Conservation (phyloP, 2,329 filamentous ascomycete genomes). For the Pyrenochaeta sp. region DNA sequence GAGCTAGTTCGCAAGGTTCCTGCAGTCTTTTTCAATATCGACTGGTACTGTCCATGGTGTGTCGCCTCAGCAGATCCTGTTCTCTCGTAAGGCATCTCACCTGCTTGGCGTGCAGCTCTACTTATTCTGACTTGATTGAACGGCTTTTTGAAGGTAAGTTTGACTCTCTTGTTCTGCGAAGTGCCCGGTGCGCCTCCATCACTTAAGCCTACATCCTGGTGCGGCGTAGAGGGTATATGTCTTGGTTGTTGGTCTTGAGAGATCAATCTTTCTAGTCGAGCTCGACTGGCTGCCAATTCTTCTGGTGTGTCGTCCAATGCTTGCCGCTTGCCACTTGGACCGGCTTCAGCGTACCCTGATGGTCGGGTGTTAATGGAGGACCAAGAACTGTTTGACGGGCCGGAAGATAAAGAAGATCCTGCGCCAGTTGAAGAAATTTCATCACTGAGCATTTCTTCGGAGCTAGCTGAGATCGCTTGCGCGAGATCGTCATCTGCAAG, state of each 20-base stretch:
- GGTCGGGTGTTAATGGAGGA: not conserved
- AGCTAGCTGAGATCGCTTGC: not conserved
- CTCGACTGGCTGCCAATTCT: slow-evolving; percentile 2
- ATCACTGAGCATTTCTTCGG: too few relatives aligned
- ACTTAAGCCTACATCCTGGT: not conserved
- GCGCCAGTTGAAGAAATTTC: not conserved
- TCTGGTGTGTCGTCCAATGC: slow-evolving; percentile 1
- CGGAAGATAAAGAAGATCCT: not conserved
- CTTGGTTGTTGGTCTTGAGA: not conserved
- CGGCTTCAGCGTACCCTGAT: not conserved
- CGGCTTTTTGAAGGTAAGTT: too few relatives aligned
- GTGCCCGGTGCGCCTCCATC: not conserved
- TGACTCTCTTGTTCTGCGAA: not conserved
- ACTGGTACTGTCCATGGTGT: too few relatives aligned
- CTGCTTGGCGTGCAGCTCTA: too few relatives aligned
- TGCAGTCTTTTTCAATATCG: too few relatives aligned
- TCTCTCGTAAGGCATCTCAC: too few relatives aligned
- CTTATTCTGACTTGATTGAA: too few relatives aligned
- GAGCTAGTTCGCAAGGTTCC: too few relatives aligned
- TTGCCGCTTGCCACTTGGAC: not conserved
- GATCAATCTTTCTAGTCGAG: slow-evolving; percentile 1
- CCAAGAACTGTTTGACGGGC: not conserved
- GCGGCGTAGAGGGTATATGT: not conserved
- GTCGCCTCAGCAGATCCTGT: too few relatives aligned
- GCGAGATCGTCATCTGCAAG: not conserved